phyloP scores from a whole-genome alignment of 1,139 yeast species.

The Yamadazyma friedrichii region DNA sequence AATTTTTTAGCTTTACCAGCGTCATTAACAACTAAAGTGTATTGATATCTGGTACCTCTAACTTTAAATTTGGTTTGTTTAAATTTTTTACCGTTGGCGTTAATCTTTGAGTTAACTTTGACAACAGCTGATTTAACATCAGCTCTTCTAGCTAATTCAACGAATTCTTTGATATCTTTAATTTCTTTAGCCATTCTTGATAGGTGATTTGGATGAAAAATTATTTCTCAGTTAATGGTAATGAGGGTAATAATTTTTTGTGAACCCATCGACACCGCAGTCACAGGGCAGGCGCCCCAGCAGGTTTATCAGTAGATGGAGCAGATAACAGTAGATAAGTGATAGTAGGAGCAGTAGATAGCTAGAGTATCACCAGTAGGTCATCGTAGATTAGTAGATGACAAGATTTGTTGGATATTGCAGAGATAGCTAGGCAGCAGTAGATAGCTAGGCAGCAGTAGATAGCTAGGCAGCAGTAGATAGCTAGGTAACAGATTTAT shows the following conservation, averaged over 20 bases:
- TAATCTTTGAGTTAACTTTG: conserved; percentile 84
- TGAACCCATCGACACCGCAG: neutral
- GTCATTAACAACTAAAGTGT: conserved; percentile 95
- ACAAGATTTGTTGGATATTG: too few species aligned
- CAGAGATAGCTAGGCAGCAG: too few species aligned
- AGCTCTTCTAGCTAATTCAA: conserved; percentile 96
- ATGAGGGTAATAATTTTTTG: conserved; percentile 3
- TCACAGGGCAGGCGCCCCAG: conserved; percentile 16
- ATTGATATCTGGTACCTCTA: conserved; percentile 92
- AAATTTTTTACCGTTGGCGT: conserved; percentile 81
- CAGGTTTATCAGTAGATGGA: too few species aligned
- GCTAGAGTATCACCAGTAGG: too few species aligned
- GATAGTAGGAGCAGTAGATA: too few species aligned
- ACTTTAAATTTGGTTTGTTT: conserved; percentile 99
- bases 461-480: too few species aligned
- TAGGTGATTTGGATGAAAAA: conserved; percentile 2
- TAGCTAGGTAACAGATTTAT: too few species aligned
- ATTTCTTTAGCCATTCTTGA: conserved; percentile 51
- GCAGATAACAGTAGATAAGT: too few species aligned
- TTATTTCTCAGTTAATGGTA: conserved; percentile 3
- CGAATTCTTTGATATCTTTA: conserved; percentile 96
- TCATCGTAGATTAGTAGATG: too few species aligned
- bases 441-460: too few species aligned
- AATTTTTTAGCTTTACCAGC: conserved; percentile 97
- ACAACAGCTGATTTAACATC: conserved; percentile 93